These are phyloP conservation scores for Xerocomus minutiporus DNA, from an alignment of 1,284 basidiomycete genomes.

Conservation along the genomic window DNA sequence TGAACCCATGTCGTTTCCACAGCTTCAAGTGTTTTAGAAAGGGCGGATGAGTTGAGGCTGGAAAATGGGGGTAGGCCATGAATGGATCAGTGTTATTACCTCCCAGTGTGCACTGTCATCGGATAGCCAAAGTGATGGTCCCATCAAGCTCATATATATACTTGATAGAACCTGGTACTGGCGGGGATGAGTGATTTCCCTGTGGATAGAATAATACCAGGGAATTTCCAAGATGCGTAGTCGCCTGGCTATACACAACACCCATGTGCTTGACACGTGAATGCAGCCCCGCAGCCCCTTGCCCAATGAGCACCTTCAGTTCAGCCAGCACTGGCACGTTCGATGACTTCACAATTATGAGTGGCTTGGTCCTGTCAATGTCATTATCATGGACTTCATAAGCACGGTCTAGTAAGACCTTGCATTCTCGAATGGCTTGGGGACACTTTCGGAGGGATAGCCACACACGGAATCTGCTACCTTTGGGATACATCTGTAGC, in stretches of 20 bases:
- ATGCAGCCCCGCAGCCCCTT: neutral
- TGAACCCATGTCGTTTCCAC: neutral
- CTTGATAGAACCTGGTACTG: neutral
- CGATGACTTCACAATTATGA: too few species aligned
- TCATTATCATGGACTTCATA: neutral
- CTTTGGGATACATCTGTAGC: neutral
- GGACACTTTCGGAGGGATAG: neutral
- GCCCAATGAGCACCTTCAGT: neutral
- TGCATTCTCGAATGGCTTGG: neutral
- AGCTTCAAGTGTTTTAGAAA: neutral
- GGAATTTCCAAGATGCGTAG: conserved; percentile 3
- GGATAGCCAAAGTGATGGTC: neutral
- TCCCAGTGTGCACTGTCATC: neutral
- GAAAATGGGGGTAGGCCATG: neutral
- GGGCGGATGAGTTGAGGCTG: neutral
- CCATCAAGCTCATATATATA: neutral
- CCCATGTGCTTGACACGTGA: neutral
- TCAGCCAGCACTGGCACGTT: neutral
- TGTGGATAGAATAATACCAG: conserved; percentile 2
- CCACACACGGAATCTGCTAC: neutral
- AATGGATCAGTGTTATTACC: neutral
- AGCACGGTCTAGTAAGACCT: neutral
- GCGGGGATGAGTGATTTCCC: neutral
- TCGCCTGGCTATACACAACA: conserved; percentile 1
- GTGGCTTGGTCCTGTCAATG: neutral